Evolutionary conservation across 768 basidiomycete genomes (phyloP), one percentile per base, ranked within the genome.

Genomic region (Calocybe gangraenosa): DNA sequence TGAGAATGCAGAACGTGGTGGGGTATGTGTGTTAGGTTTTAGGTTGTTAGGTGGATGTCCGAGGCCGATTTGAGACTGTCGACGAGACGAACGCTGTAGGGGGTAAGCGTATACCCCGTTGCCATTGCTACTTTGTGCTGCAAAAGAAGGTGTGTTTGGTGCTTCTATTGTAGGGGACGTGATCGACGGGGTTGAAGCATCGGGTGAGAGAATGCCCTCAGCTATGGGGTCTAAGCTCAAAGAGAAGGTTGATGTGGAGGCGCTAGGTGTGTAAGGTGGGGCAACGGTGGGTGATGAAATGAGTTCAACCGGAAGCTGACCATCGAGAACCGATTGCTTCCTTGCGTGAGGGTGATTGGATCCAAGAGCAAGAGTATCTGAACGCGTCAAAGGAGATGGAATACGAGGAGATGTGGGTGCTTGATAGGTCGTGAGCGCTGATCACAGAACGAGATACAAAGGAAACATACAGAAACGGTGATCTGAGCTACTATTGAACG

Each of bases 291-390:
- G 58, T 17, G 63, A 42, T 13, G 70, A 59, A 23, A 66, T 41
- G 19, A 65, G 50, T 33, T 68, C 61, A n/a, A 66, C 57, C 22
- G 64, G 60, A 7, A 65, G 52, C 40, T 67, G 65, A 14, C 75
- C 78, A 52, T 84, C 82, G 9, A 80, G 46, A 3, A 87, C 63
- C 14, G 87, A 90, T 15, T 79, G 70, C 59, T 89, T 90, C 25
- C 87, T 78, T 0, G 84, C 87, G 50, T 90, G 87, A 0, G 87
- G 87, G 55, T 90, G 87, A 33, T 77, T 72, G 0, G 78, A 66
- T 0, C 77, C 67, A 0, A 84, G 65, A 5, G 76, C 66, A 19
- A 84, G 71, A 8, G 73, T 56, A 35, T 76, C 64, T 2, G 73
- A 75, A 13, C 80, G 78, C 6, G 75, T 60, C 32, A 81, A 59